Evolutionary conservation across 306 rosid species (phyloP), one percentile per base, ranked within the genome.

Genomic region (Glycine soja): DNA sequence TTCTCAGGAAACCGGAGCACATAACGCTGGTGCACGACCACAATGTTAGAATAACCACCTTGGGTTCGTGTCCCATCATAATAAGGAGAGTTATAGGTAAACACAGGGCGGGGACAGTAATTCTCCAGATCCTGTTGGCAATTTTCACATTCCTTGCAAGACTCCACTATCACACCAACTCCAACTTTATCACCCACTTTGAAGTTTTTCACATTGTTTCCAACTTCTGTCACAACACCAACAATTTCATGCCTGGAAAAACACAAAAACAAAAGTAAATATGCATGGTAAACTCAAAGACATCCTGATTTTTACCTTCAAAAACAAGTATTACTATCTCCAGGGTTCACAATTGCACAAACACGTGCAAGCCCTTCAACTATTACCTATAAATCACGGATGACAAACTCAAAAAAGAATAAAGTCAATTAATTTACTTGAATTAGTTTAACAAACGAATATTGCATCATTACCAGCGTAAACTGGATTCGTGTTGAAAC

Each of bases 141-240:
- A 62, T 3, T 47, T 74, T 95, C 97, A 47, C 99, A 95, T 52
- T 48, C 79, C 85, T 76, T 86, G 85, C 99, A 95, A 43, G 97
- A 91, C 8, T 90, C 95, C 12, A 91, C 94, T 3, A 95, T 59
- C 47, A 92, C 97, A 50, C 99, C 97, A n/a, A 95, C 97, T 70
- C 99, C 99, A 40, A 93, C 99, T 47, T 69, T 89, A 47, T 95
- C 97, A 9, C 99, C 99, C 47, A 19, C 94, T 81, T 84, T 86
- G 88, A 92, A 95, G 48, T 82, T 90, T 4, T 75, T 82, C 88
- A 93, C 97, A 67, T 89, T 89, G 3, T 51, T 88, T 71, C 99
- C 99, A 57, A 72, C 58, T 71, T 88, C 84, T 38, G 92, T 92
- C 81, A 93, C 95, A 36, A 87, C 56, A 2, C 99, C 99, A 71